Base-by-base conservation (phyloP, 2,329 filamentous ascomycete species). In the Akanthomyces dipterigenus region DNA sequence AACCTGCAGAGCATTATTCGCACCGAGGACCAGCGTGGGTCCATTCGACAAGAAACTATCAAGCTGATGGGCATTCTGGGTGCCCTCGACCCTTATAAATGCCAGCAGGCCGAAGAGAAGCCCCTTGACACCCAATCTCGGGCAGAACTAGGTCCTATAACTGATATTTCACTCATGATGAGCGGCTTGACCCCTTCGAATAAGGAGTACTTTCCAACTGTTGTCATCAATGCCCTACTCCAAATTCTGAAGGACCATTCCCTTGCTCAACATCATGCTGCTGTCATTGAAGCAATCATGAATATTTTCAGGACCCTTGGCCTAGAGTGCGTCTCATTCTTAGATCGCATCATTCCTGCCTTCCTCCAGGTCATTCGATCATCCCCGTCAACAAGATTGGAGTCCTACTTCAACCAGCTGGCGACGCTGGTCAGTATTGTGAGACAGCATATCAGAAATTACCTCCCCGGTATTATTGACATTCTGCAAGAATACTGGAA, bases 141-240 rank as follows among this genome's bases (percentile, higher is more conserved):
- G 22, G 79, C 80, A 43, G 86, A 88, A 66, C 80, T 81, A 1
- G 84, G 82, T 45, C 84, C 86, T 62, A 78, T 96, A 68, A 96
- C 93, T 0, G 95, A 99, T 73, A 96, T 99, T 50, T 95, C 93
- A 3, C 82, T 99, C 34, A 98, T 99, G 81, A 99, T 99, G 93
- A 92, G 91, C 46, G 95, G 96, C 16, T 81, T 97, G 45, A 98
- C 93, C 0, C 96, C 95, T 0, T 98, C 93, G 0, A 96, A 91
- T 70, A 96, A 99, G 70, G 95, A 99, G 69, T 99, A 99, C 74
- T 99, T 96, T 70, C 95, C 95, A 0, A 99, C 95, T 0, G 92
- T 99, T 20, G 95, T 97, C 51, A 97, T 99, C 71, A 96, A 96
- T 69, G 96, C 95, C 1, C 82, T 99, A 12, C 86, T 99, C 69